A percentile compares a stretch with the other conserved stretches of the same genome.
phyloP scores from a whole-genome alignment of 345 rosid species.

The Eucalyptus paniculata region DNA sequence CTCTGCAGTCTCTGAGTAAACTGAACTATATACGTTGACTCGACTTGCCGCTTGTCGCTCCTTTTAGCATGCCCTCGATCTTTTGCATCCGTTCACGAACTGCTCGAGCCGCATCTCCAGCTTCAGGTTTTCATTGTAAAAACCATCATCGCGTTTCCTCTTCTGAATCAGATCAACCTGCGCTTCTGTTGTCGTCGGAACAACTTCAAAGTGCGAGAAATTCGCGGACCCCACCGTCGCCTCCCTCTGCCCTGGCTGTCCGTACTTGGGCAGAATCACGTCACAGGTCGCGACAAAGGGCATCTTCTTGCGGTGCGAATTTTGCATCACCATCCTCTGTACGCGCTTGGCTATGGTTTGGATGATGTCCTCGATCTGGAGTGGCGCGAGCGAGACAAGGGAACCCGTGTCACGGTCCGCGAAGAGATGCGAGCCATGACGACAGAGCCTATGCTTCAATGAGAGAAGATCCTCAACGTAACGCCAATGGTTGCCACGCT shows the following conservation, averaged over 20 bases:
- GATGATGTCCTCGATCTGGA: not conserved
- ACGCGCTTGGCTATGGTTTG: not conserved
- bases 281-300: not conserved
- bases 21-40: not conserved
- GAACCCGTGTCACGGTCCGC: accelerated
- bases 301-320: not conserved
- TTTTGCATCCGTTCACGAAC: not conserved
- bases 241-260: not conserved
- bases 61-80: not conserved
- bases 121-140: not conserved
- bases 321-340: not conserved
- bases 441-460: not conserved
- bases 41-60: not conserved
- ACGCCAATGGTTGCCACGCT: not conserved
- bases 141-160: not conserved
- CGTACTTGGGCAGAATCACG: not conserved
- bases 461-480: not conserved
- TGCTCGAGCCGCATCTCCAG: not conserved
- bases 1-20: too few relatives aligned
- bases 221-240: not conserved
- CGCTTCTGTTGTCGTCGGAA: not conserved
- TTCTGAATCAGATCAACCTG: not conserved
- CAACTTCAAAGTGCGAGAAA: not conserved
- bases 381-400: not conserved
- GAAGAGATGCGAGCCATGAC: not conserved